These are phyloP conservation scores for Raphanus sativus DNA, from an alignment of 345 rosid species.

Conservation along the genomic window DNA sequence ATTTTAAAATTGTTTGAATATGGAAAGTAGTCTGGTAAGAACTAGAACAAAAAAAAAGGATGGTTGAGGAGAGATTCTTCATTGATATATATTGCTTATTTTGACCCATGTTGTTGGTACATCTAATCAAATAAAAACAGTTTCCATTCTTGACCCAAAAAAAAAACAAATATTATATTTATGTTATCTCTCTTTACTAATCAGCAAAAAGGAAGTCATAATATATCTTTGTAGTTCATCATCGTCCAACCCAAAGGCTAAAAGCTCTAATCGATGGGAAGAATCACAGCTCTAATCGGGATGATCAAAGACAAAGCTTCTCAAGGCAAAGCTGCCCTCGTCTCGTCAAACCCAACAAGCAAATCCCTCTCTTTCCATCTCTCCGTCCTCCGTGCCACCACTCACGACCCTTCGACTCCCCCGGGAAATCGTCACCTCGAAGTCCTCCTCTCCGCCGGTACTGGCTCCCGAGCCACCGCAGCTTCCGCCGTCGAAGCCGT, in stretches of 20 bases:
- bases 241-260: not conserved
- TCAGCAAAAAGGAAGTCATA: not conserved
- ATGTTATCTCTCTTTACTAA: not conserved
- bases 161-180: not conserved
- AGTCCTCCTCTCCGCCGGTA: slow-evolving; percentile 62
- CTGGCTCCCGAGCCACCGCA: slow-evolving; percentile 75
- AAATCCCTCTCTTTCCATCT: slow-evolving; percentile 48
- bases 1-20: not conserved
- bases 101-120: slow-evolving; percentile 24
- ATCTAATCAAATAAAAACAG: slow-evolving; percentile 10
- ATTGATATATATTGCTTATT: not conserved
- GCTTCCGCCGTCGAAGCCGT: slow-evolving; percentile 61
- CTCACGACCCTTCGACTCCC: slow-evolving; percentile 61
- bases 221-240: not conserved
- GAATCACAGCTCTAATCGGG: slow-evolving; percentile 54
- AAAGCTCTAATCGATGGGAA: slow-evolving; percentile 46
- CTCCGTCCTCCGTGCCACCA: slow-evolving; percentile 75
- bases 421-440: slow-evolving; percentile 57
- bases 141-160: slow-evolving; percentile 34
- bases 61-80: not conserved
- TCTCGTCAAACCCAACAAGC: slow-evolving; percentile 50
- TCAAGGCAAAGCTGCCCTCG: slow-evolving; percentile 71
- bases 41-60: not conserved
- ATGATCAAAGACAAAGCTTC: slow-evolving; percentile 74
- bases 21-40: not conserved